Conservation (phyloP, 2,329 filamentous ascomycete genomes). For the Periconia sp. region DNA sequence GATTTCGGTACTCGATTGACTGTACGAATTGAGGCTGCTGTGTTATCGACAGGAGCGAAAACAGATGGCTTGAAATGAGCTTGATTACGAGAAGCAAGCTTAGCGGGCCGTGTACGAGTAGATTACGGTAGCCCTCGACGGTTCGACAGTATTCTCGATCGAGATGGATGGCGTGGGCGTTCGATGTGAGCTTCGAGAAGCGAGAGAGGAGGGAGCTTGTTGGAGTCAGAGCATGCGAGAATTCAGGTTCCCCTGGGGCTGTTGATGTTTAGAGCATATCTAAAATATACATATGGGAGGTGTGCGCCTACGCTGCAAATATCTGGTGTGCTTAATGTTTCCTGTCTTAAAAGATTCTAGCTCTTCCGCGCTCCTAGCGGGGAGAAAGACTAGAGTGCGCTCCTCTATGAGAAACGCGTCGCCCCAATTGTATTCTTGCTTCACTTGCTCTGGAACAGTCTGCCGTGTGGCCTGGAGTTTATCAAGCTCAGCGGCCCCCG, state of each 20-base stretch:
- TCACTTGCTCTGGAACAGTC: slow-evolving; percentile 11
- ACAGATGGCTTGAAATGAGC: slow-evolving; percentile 64
- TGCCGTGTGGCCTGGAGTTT: background rate
- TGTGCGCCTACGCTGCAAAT: slow-evolving; percentile 42
- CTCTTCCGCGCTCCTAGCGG: slow-evolving; percentile 51
- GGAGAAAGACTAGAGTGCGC: slow-evolving; percentile 70
- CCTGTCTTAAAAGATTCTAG: slow-evolving; percentile 35
- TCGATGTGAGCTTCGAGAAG: slow-evolving; percentile 85
- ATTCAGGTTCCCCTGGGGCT: slow-evolving; percentile 60
- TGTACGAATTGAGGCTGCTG: slow-evolving; percentile 49
- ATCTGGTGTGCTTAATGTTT: slow-evolving; percentile 37
- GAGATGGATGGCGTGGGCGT: slow-evolving; percentile 90
- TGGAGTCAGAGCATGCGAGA: slow-evolving; percentile 67
- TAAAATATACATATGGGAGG: background rate
- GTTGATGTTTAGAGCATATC: slow-evolving; percentile 23
- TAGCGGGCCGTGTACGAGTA: slow-evolving; percentile 88
- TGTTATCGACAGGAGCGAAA: slow-evolving; percentile 4
- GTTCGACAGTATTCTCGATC: slow-evolving; percentile 72
- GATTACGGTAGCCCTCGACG: slow-evolving; percentile 74
- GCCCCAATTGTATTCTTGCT: slow-evolving; percentile 18
- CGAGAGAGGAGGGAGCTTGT: slow-evolving; percentile 79
- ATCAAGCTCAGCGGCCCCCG: background rate
- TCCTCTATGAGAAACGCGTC: slow-evolving; percentile 61
- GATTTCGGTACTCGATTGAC: slow-evolving; percentile 77
- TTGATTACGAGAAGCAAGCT: slow-evolving; percentile 78